Conservation (phyloP, 805 yeast genomes). For the Teunomyces cretensis region DNA sequence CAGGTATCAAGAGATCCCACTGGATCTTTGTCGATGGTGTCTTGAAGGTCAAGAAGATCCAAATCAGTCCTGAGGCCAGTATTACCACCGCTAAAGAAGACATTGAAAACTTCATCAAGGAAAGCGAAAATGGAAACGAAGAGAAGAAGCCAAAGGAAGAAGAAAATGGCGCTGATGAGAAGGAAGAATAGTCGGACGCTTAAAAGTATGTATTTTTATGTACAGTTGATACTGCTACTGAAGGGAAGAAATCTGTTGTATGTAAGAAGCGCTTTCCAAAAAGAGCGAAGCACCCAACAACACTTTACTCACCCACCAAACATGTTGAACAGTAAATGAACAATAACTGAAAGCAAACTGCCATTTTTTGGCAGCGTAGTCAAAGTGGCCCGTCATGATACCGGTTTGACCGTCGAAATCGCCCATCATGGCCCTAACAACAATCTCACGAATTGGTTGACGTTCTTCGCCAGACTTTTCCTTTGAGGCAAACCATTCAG, state of each 20-base stretch:
- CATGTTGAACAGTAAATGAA: slow-evolving; percentile 82
- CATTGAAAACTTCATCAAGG: slow-evolving; percentile 43
- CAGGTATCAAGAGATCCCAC: slow-evolving; percentile 84
- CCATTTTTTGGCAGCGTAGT: slow-evolving; percentile 47
- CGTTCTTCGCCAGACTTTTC: slow-evolving; percentile 22
- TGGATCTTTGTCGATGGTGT: slow-evolving; percentile 85
- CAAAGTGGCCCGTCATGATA: slow-evolving; percentile 70
- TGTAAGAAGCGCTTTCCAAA: neutral
- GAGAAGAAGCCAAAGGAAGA: slow-evolving; percentile 6
- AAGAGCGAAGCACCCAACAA: slow-evolving; percentile 30
- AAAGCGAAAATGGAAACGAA: slow-evolving; percentile 4
- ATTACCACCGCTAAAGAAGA: slow-evolving; percentile 58
- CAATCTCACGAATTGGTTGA: slow-evolving; percentile 65
- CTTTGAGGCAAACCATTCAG: slow-evolving; percentile 62
- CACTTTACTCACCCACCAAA: slow-evolving; percentile 91
- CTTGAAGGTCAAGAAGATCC: slow-evolving; percentile 51
- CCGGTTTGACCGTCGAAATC: slow-evolving; percentile 91
- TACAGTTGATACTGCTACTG: neutral
- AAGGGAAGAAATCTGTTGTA: neutral
- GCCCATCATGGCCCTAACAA: slow-evolving; percentile 95
- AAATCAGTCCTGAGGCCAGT: slow-evolving; percentile 54
- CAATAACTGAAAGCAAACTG: slow-evolving; percentile 71
- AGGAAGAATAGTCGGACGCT: neutral
- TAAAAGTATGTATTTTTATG: neutral
- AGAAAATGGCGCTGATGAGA: slow-evolving; percentile 6